Evolutionary conservation across 495 filamentous ascomycete species (phyloP).

Genomic region (Evernia prunastri): DNA sequence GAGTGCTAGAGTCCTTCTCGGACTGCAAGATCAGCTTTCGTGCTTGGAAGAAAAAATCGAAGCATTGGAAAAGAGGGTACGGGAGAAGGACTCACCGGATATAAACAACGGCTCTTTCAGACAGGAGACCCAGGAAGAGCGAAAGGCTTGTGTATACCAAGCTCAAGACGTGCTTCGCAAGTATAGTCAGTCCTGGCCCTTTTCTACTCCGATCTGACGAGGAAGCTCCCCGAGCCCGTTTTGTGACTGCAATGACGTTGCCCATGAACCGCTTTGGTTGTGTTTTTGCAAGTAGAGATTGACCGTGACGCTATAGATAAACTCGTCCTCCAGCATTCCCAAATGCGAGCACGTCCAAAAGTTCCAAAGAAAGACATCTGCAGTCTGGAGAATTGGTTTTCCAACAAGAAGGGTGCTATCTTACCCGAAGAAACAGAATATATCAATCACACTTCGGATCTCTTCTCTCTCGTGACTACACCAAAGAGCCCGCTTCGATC

Average conservation of each 20-base stretch:
- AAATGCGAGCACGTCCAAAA: not conserved
- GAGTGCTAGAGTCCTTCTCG: not conserved
- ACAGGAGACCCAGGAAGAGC: not conserved
- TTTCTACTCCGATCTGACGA: not conserved
- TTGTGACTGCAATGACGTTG: not conserved
- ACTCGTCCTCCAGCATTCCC: conserved; percentile 10
- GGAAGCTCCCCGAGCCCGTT: not conserved
- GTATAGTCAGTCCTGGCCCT: not conserved
- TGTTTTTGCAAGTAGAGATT: not conserved
- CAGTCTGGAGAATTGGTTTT: conserved; percentile 14
- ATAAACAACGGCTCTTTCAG: conserved; percentile 11
- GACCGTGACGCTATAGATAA: not conserved
- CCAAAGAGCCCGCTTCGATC: conserved; percentile 14
- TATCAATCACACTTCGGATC: not conserved
- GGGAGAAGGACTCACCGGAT: not conserved
- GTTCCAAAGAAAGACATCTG: conserved; percentile 11
- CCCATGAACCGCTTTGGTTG: not conserved
- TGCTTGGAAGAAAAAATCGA: conserved; percentile 2
- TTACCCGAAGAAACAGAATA: not conserved
- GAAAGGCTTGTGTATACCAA: not conserved
- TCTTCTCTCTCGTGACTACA: conserved; percentile 6
- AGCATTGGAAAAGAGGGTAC: not conserved
- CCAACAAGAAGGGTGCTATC: conserved; percentile 4
- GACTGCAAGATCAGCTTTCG: conserved; percentile 5
- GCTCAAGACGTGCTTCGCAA: not conserved